Conservation (phyloP, 2,329 filamentous ascomycete species). For the Colletotrichum cordylinicola region DNA sequence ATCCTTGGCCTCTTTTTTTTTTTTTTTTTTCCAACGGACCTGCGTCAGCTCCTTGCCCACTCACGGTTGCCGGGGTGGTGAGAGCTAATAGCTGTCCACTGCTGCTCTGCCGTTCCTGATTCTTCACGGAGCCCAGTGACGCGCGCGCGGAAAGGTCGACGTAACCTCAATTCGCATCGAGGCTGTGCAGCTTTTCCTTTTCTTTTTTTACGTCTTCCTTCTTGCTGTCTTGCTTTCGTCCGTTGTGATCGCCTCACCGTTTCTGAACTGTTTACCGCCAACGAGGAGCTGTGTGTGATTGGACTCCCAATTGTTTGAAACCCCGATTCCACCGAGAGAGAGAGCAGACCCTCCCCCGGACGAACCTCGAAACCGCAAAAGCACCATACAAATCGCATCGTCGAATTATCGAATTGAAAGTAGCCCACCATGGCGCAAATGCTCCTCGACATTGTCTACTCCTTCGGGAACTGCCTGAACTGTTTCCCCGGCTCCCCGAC, state of each 20-base stretch:
- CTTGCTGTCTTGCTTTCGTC: not conserved
- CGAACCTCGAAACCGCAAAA: not conserved
- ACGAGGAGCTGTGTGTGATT: not conserved
- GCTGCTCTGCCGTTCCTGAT: constrained; percentile 12
- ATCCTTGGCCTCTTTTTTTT: not conserved
- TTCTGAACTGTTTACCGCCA: not conserved
- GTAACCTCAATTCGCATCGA: not conserved
- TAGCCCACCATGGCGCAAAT: constrained; percentile 74
- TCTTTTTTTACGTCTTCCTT: not conserved
- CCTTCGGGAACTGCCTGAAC: constrained; percentile 91
- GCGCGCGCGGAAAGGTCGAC: not conserved
- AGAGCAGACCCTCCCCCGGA: not conserved
- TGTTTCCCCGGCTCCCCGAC: constrained; percentile 96
- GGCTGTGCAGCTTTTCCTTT: not conserved
- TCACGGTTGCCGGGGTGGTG: constrained; percentile 12
- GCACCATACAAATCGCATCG: not conserved
- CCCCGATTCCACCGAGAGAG: not conserved
- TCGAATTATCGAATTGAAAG: not conserved
- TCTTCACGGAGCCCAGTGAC: not conserved
- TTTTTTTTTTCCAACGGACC: not conserved
- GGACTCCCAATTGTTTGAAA: not conserved
- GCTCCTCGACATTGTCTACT: constrained; percentile 87
- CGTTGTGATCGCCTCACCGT: not conserved
- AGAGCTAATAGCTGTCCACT: constrained; percentile 12
- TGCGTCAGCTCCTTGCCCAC: constrained; percentile 18